A percentile compares a stretch with the other conserved stretches of the same genome.
Evolutionary conservation across 768 basidiomycete genomes (phyloP).

Genomic region (Baorangia bicolor): DNA sequence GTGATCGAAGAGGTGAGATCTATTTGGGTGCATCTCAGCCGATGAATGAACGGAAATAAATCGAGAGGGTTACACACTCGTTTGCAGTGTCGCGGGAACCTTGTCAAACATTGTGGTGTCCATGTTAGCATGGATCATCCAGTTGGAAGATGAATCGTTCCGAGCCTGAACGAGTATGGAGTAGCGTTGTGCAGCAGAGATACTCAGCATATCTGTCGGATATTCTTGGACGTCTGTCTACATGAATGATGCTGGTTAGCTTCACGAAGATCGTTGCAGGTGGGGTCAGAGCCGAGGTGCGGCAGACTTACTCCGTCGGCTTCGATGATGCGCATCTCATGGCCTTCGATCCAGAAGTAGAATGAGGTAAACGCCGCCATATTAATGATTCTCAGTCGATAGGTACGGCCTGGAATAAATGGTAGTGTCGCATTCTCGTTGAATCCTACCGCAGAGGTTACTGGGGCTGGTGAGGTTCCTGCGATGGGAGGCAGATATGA

Average conservation of each 20-base stretch:
- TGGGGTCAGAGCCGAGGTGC: not conserved
- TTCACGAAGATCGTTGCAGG: not conserved
- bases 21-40: conserved; percentile 25
- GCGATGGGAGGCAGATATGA: conserved; percentile 63
- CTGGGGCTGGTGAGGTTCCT: conserved; percentile 45
- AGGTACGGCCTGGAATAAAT: conserved; percentile 84
- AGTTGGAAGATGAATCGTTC: conserved; percentile 83
- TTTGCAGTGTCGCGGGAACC: conserved; percentile 66
- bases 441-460: conserved; percentile 67
- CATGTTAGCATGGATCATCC: conserved; percentile 89
- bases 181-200: conserved; percentile 91
- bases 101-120: conserved; percentile 87
- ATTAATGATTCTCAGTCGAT: conserved; percentile 86
- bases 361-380: conserved; percentile 71
- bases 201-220: conserved; percentile 64
- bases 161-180: conserved; percentile 89
- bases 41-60: not conserved
- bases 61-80: conserved; percentile 50
- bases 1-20: conserved; percentile 84
- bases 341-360: conserved; percentile 89
- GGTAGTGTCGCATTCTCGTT: conserved; percentile 84
- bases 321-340: conserved; percentile 82
- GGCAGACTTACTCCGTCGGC: conserved; percentile 66
- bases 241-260: not conserved
- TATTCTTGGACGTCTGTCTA: conserved; percentile 78